Percentiles rank a stretch among this genome's conserved stretches.
These are phyloP conservation scores for Penicillium digitatum DNA, from an alignment of 2,329 filamentous ascomycete species.

Conservation along the genomic window DNA sequence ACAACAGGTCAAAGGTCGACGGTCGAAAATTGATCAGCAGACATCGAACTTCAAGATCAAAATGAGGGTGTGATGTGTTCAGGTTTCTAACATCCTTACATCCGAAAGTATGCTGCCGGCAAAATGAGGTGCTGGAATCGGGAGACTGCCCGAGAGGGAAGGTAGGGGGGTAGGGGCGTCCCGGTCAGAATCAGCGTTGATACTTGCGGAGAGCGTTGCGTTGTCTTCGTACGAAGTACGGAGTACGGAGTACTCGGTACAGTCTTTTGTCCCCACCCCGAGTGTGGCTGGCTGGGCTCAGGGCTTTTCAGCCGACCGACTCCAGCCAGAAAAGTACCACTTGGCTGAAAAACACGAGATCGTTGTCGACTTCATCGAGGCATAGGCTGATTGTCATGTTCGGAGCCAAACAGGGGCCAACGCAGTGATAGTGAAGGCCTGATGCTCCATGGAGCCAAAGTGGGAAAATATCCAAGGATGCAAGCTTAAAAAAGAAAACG, in stretches of 20 bases:
- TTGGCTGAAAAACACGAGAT: fast-evolving
- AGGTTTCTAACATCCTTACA: too few relatives aligned
- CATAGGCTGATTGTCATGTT: not conserved
- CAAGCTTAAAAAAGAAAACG: not conserved
- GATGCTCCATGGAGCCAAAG: not conserved
- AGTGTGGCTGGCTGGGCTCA: not conserved
- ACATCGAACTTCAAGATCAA: too few relatives aligned
- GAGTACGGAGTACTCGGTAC: too few relatives aligned
- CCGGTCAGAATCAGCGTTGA: not conserved
- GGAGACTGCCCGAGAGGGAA: too few relatives aligned
- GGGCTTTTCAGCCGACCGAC: not conserved
- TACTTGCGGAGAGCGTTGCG: not conserved
- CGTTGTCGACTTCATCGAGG: not conserved
- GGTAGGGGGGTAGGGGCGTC: not conserved
- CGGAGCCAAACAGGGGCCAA: not conserved
- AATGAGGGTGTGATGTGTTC: too few relatives aligned
- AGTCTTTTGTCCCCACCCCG: not conserved
- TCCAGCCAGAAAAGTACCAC: not conserved
- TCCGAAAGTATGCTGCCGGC: too few relatives aligned
- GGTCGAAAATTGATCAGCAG: too few relatives aligned
- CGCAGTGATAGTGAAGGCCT: not conserved
- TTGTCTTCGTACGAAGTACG: too few relatives aligned
- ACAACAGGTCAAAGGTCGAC: too few relatives aligned
- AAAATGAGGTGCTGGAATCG: too few relatives aligned
- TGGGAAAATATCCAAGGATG: not conserved